Conservation (phyloP, 495 filamentous ascomycete species). For the Neurospora sp. region DNA sequence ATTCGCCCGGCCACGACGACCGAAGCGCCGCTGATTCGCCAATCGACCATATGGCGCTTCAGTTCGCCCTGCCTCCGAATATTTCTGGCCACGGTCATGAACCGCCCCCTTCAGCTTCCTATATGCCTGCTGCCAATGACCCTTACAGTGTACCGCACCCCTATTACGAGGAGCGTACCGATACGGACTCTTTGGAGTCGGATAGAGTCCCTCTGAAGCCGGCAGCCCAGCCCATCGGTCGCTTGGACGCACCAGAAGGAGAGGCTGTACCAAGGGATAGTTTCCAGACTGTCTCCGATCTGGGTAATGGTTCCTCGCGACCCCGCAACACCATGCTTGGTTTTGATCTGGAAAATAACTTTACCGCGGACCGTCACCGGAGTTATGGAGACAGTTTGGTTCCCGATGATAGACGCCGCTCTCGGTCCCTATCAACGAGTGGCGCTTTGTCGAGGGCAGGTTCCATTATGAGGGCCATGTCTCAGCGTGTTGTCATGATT, state of each 20-base stretch:
- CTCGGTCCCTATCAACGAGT: slow-evolving; percentile 45
- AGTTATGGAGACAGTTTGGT: slow-evolving; percentile 39
- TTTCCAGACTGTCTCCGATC: slow-evolving; percentile 48
- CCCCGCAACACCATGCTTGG: slow-evolving; percentile 35
- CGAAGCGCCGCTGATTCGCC: slow-evolving; percentile 27
- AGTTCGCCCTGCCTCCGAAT: slow-evolving; percentile 39
- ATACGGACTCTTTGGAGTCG: slow-evolving; percentile 54
- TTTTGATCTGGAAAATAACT: slow-evolving; percentile 44
- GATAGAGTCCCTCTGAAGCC: slow-evolving; percentile 60
- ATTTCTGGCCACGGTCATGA: slow-evolving; percentile 21
- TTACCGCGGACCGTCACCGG: slow-evolving; percentile 27
- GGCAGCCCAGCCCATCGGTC: slow-evolving; percentile 56
- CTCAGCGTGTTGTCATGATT: slow-evolving; percentile 93
- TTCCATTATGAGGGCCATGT: slow-evolving; percentile 92
- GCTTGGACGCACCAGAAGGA: slow-evolving; percentile 33
- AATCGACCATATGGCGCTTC: slow-evolving; percentile 36
- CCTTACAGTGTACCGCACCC: slow-evolving; percentile 29
- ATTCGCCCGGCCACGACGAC: slow-evolving; percentile 19
- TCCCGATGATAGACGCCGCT: slow-evolving; percentile 40
- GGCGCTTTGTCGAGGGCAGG: slow-evolving; percentile 68
- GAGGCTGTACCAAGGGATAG: slow-evolving; percentile 52
- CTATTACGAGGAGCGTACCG: slow-evolving; percentile 42
- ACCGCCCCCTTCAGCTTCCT: slow-evolving; percentile 9
- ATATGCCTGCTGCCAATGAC: slow-evolving; percentile 23
- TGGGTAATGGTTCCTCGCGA: slow-evolving; percentile 32